Percentiles rank a stretch among this genome's conserved stretches.
Evolutionary conservation across 495 filamentous ascomycete genomes (phyloP).

Genomic region (Cairneyella variabilis): DNA sequence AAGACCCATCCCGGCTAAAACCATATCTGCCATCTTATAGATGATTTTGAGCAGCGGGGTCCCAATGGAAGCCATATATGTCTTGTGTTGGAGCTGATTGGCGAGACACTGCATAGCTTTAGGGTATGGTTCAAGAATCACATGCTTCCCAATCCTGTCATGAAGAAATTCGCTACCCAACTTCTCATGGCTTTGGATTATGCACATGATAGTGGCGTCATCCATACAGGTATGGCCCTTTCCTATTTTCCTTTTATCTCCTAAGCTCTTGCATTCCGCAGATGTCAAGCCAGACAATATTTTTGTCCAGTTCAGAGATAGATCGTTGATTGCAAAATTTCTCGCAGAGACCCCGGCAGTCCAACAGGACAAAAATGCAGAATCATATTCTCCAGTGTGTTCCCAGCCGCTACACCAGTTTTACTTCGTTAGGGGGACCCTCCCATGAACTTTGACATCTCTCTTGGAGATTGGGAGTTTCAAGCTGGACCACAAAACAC

Average conservation of each 20-base stretch:
- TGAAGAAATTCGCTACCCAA: constrained; percentile 14
- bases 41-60: constrained; percentile 30
- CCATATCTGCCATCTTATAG: constrained; percentile 30
- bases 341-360: neutral
- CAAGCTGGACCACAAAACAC: constrained; percentile 27
- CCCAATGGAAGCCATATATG: constrained; percentile 26
- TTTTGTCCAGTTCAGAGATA: constrained; percentile 8
- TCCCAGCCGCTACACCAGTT: neutral
- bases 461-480: constrained; percentile 30
- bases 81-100: constrained; percentile 34
- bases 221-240: constrained; percentile 14
- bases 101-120: constrained; percentile 22
- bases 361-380: neutral
- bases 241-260: neutral
- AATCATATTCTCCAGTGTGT: neutral
- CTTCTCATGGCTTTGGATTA: constrained; percentile 22
- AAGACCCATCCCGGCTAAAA: constrained; percentile 14
- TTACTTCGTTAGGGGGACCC: constrained; percentile 1
- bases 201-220: constrained; percentile 20
- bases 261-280: neutral
- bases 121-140: neutral
- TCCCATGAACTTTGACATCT: constrained; percentile 10
- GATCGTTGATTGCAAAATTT: constrained; percentile 8
- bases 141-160: neutral
- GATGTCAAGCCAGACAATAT: constrained; percentile 11